Evolutionary conservation across 2,329 filamentous ascomycete genomes (phyloP), one percentile per base, ranked within the genome.

Genomic region (Alternaria ethzedia): DNA sequence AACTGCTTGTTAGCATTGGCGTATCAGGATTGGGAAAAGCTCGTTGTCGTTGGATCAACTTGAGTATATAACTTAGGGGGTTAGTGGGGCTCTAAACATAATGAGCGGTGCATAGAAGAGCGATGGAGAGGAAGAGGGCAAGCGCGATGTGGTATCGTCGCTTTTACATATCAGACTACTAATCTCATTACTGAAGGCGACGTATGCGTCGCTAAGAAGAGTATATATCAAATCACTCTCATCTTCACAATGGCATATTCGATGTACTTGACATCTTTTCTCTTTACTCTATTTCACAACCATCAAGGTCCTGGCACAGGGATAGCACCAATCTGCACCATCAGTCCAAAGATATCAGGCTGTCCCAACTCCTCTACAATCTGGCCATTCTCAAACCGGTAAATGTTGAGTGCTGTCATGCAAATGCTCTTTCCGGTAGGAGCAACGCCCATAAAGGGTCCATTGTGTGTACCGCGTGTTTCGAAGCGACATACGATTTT

Each of bases 1-100:
- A 17, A 49, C 17, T 41, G 13, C 51, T 62, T 62, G n/a, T 63
- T 54, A 59, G 56, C 55, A 59, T 63, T 43, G 60, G 60, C 55
- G 55, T 59, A 44, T 45, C 20, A 59, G 56, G 44, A 36, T 10
- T 25, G 12, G 49, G 57, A 59, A 59, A 59, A 59, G 57, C 57
- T 59, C 57, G 57, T 59, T 59, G 26, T 0, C 30, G 20, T 25
- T 30, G 20, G 57, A 46, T 59, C 57, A 59, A 59, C 57, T 59
- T 54, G 57, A 59, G 57, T 54, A 52, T n/a, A 51, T 51, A 51
- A 41, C 36, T 51, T 23, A 4, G 28, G 17, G 17, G 17, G 21
- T 51, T 51, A 17, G 36, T 41, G 36, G 36, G 36, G 36, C 36
- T 41, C 36, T 41, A 17, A 41, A 41, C 36, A 41, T 41, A 41